Base-by-base conservation (phyloP, 2,329 filamentous ascomycete genomes). In the Aspergillus fumigatiaffinis region DNA sequence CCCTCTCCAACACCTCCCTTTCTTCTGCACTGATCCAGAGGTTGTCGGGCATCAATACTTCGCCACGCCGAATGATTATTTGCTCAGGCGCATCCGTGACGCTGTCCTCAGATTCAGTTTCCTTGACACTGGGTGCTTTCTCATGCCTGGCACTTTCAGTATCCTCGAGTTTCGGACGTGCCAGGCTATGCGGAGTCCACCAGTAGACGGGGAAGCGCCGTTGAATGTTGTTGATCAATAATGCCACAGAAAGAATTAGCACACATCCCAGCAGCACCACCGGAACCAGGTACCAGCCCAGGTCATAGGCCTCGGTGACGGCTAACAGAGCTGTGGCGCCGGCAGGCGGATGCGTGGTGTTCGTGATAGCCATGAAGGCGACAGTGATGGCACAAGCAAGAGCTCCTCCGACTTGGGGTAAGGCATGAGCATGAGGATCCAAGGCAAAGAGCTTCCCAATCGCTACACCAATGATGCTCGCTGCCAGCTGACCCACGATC, bases 241-340 rank as follows among this genome's bases (percentile, higher is more conserved):
- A 73, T 0, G 87, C 88, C 1, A 84, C 80, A 1, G 63, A 73
- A 29, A 89, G 73, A 82, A 91, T 88, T 50, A 91, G 70, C 0
- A 71, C 68, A 50, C 79, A 82, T 3, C 83, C 85, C 23, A 91
- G 73, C 41, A 87, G 53, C 20, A 90, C 79, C 5, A 90, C 74
- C 0, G 86, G 83, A 5, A 91, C 69, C 12, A 90, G 72, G 58
- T 81, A 84, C 89, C 89, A 92, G n/a, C 88, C 87, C 10, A 91
- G 71, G 0, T 66, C 63, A 9, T 80, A 76, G 1, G 85, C 75
- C 1, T 77, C 74, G 2, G 80, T 74, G 57, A 88, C 86, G 0
- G 87, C 87, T 26, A 92, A 74, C 1, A 92, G 73, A 0, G 87
- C 88, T 0, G 88, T 92, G 8, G 89, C 88, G 4, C 89, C 89